Evolutionary conservation across 2,329 filamentous ascomycete genomes (phyloP), one percentile per base, ranked within the genome.

Genomic region (Epichloe hybrida): DNA sequence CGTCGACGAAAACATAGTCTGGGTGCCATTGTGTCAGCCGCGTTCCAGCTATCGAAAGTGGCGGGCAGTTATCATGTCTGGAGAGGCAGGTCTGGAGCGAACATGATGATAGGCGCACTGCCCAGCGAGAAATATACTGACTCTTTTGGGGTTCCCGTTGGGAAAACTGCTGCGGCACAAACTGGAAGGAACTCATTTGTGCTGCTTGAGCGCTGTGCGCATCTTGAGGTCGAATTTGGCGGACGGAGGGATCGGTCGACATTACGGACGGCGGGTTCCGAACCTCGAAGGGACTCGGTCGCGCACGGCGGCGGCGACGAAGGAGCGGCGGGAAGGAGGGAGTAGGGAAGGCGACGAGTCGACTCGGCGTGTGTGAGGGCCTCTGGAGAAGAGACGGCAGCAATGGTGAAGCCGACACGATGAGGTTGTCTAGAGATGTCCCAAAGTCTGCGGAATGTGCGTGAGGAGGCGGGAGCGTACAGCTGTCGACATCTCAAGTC

Each of bases 1-100:
- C 91, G 68, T 97, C 91, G 52, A 97, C 93, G 64, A 97, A 97
- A 61, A 97, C 93, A 86, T 96, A 97, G 67, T 96, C 90, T 51
- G 55, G 50, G 50, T n/a, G 56, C 20, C 34, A 17, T 15, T 41
- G 43, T 15, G 46, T 45, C 42, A 49, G 41, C 41, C 21, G n/a
- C 17, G n/a, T n/a, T 35, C 17, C 23, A n/a, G 36, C 17, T 31
- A 31, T n/a, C 43, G 43, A 13, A 39, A 23, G 39, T 9, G 17
- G 21, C 3, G 9, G 21, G 27, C 11, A 36, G 31, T 21, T 21
- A 46, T 36, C 5, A 21, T 46, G 13, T 12, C 41, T 39, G 41
- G 9, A 9, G 5, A 23, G 36, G 38, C 7, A 23, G 27, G 38
- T 12, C 47, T 21, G 20, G 21, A 35, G 58, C 52, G 58, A 57